Conservation (phyloP, 768 basidiomycete species). For the Lenzites betulinus region DNA sequence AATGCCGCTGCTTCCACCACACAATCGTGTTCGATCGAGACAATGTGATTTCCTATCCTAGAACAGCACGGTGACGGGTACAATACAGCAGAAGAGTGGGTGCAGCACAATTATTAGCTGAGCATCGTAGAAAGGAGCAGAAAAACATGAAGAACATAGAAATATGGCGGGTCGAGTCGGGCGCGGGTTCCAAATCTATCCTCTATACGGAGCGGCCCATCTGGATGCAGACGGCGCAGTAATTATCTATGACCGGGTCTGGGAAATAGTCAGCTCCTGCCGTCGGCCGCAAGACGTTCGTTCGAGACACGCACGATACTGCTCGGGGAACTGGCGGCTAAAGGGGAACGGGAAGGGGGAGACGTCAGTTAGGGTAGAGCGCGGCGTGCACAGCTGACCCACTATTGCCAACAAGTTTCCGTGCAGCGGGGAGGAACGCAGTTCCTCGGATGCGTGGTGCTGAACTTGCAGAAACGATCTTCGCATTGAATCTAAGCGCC, state of each 20-base stretch:
- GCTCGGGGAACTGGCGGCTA: slow-evolving; percentile 72
- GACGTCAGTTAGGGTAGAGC: slow-evolving; percentile 9
- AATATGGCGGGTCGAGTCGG: slow-evolving; percentile 12
- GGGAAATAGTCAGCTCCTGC: slow-evolving; percentile 11
- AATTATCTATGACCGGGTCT: slow-evolving; percentile 34
- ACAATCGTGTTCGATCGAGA: slow-evolving; percentile 7
- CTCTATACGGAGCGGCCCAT: slow-evolving; percentile 23
- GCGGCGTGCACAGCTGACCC: slow-evolving; percentile 32
- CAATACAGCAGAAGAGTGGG: slow-evolving; percentile 12
- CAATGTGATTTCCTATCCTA: slow-evolving; percentile 13
- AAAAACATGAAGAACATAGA: slow-evolving; percentile 3
- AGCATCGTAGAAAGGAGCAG: slow-evolving; percentile 2
- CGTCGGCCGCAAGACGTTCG: slow-evolving; percentile 6
- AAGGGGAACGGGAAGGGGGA: slow-evolving; percentile 3
- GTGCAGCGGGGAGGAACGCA: slow-evolving; percentile 60
- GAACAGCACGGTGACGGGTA: slow-evolving; percentile 14
- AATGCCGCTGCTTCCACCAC: background rate
- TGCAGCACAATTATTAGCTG: slow-evolving; percentile 15
- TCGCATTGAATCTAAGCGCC: slow-evolving; percentile 61
- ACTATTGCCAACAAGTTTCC: slow-evolving; percentile 79
- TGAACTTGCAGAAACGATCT: slow-evolving; percentile 70
- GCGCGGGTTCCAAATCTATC: slow-evolving; percentile 14
- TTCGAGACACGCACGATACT: slow-evolving; percentile 54
- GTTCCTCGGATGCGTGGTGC: slow-evolving; percentile 56
- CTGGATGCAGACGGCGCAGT: slow-evolving; percentile 31